Percentiles rank a stretch among this genome's conserved stretches.
phyloP scores from a whole-genome alignment of 2,329 filamentous ascomycete species.

The Curvularia lunata region DNA sequence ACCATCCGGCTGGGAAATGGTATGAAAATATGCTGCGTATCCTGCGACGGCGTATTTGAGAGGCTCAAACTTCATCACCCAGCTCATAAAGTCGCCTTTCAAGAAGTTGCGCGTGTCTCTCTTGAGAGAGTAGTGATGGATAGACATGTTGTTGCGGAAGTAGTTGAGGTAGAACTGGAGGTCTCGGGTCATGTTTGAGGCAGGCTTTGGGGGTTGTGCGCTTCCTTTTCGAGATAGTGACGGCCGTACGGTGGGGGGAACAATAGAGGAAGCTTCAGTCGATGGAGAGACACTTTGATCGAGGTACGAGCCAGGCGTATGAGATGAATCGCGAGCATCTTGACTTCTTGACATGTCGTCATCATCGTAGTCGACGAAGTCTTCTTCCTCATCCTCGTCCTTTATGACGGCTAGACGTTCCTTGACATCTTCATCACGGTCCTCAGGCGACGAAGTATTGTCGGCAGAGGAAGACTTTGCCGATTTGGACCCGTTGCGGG shows the following conservation, averaged over 20 bases:
- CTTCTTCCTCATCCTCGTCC: slow-evolving; percentile 56
- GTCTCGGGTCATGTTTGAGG: slow-evolving; percentile 63
- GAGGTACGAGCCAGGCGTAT: slow-evolving; percentile 50
- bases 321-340: slow-evolving; percentile 44
- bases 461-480: slow-evolving; percentile 53
- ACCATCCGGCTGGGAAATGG: slow-evolving; percentile 71
- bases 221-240: slow-evolving; percentile 44
- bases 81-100: slow-evolving; percentile 69
- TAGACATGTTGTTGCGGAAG: slow-evolving; percentile 76
- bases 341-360: slow-evolving; percentile 29
- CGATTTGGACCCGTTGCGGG: slow-evolving; percentile 55
- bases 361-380: slow-evolving; percentile 40
- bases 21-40: slow-evolving; percentile 87
- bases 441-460: slow-evolving; percentile 60
- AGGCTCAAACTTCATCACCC: slow-evolving; percentile 78
- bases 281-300: slow-evolving; percentile 60
- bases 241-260: slow-evolving; percentile 37
- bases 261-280: slow-evolving; percentile 54
- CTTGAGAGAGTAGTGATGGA: slow-evolving; percentile 82
- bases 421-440: slow-evolving; percentile 52
- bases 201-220: slow-evolving; percentile 33
- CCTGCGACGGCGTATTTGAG: slow-evolving; percentile 85
- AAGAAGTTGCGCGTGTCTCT: slow-evolving; percentile 76
- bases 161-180: slow-evolving; percentile 80
- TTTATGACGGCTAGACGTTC: slow-evolving; percentile 52